Evolutionary conservation across 2,329 filamentous ascomycete species (phyloP), one percentile per base, ranked within the genome.

Genomic region (Colletotrichum filicis): DNA sequence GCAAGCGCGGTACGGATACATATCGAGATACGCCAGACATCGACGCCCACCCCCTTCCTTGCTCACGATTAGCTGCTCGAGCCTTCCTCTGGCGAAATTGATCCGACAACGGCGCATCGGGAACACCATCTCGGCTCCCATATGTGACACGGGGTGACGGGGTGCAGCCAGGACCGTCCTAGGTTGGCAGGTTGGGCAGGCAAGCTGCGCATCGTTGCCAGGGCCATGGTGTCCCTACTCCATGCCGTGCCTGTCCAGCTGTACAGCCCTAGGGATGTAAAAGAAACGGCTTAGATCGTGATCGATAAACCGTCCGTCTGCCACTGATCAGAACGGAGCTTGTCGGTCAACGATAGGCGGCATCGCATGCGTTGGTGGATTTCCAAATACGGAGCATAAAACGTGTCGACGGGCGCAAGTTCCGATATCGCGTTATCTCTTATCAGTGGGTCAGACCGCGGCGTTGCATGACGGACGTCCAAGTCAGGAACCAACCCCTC

Each of bases 381-480:
- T 71, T 30, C 46, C 57, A 37, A 62, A 71, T 58, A 63, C 64
- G 64, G 57, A 42, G 35, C 46, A 63, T 32, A 22, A 55, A 57
- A 63, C 24, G 37, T 52, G 52, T 64, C 26, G 46, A 70, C 70
- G 66, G 66, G 53, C 66, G 66, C 66, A 70, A 46, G 30, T 32
- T 70, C 66, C 70, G 70, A 70, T 73, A 56, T 65, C 70, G 66
- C 70, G 32, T 73, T 73, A 70, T 73, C 70, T 73, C 70, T 73
- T 73, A 73, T 73, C 70, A 65, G 59, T 42, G 66, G 60, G 60
- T n/a, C 57, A 14, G 22, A 26, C 42, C 46, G 61, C 32, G 49
- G 49, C 42, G 42, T 49, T 49, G 42, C 61, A 37, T 37, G 30
- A 42, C 5, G 49, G 49, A 64, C 22, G 64, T 42, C 49, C 64